These are phyloP conservation scores for Pichia rugopelliculosa DNA, from an alignment of 805 yeast genomes.

Conservation along the genomic window DNA sequence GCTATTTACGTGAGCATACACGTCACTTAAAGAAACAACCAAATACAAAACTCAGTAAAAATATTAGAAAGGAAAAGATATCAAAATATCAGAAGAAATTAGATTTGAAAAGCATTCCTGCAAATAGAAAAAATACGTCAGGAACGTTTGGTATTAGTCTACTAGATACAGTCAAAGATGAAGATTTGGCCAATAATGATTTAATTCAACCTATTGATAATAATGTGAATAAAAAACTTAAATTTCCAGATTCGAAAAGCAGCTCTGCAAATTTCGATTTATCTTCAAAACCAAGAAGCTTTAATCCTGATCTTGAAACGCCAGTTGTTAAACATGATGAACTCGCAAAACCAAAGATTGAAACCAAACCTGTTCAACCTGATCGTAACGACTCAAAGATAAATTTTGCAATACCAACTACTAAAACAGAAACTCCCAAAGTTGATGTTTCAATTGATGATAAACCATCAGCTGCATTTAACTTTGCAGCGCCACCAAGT, in stretches of 20 bases:
- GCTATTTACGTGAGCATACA: conserved; percentile 32
- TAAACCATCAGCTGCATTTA: conserved; percentile 4
- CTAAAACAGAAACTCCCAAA: not conserved
- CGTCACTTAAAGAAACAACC: conserved; percentile 17
- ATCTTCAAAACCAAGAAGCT: conserved; percentile 8
- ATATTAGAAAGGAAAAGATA: conserved; percentile 2
- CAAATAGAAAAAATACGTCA: conserved; percentile 18
- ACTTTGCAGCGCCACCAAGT: not conserved
- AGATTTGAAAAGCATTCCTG: conserved; percentile 12
- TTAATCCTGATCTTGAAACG: not conserved
- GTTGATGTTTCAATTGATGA: not conserved
- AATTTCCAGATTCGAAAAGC: conserved; percentile 16
- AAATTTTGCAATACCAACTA: not conserved
- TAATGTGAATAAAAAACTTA: conserved; percentile 15
- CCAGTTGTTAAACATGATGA: not conserved
- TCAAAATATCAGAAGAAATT: conserved; percentile 2
- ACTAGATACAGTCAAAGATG: conserved; percentile 11
- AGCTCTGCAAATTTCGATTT: conserved; percentile 12
- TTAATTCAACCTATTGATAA: conserved; percentile 3
- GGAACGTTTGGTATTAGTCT: conserved; percentile 21
- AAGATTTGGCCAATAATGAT: conserved; percentile 7
- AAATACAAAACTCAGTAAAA: conserved; percentile 6
- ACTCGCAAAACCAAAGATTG: not conserved
- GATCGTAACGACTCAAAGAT: not conserved
- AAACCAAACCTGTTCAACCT: not conserved